A percentile compares a stretch with the other conserved stretches of the same genome.
These are phyloP conservation scores for Thinopyrum elongatum DNA, from an alignment of 176 grass and related monocot species.

Conservation along the genomic window DNA sequence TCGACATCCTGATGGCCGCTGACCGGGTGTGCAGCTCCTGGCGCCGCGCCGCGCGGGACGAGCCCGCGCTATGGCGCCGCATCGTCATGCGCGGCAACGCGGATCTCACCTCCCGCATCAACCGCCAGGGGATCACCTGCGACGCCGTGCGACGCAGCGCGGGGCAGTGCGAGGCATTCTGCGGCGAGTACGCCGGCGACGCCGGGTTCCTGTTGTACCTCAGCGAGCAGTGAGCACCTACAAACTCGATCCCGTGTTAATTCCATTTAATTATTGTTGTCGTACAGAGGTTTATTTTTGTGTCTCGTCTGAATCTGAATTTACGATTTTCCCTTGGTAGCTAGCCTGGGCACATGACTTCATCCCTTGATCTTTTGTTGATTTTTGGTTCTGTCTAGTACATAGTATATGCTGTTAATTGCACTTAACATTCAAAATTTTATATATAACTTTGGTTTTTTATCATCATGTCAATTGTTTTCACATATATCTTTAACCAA, in stretches of 20 bases:
- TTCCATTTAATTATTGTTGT: background rate
- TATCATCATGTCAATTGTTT: background rate
- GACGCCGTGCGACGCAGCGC: slow-evolving; percentile 25
- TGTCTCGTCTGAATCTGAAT: background rate
- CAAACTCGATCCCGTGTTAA: background rate
- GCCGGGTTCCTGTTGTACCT: slow-evolving; percentile 14
- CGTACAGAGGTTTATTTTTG: background rate
- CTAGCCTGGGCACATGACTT: background rate
- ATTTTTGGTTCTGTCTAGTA: background rate
- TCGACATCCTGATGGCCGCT: background rate
- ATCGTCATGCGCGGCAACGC: background rate
- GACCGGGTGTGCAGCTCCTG: slow-evolving; percentile 13
- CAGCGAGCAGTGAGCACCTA: slow-evolving; percentile 5
- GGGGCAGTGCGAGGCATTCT: slow-evolving; percentile 28
- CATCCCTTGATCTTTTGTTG: background rate
- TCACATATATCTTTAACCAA: background rate
- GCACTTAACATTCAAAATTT: background rate
- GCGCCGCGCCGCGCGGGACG: slow-evolving; percentile 1
- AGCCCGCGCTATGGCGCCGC: slow-evolving; percentile 21
- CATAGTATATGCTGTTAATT: background rate
- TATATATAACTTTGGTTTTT: background rate
- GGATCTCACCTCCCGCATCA: background rate
- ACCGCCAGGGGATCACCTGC: background rate
- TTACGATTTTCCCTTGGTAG: background rate
- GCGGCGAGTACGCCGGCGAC: slow-evolving; percentile 9